Conservation (phyloP, 2,329 filamentous ascomycete species). For the Colletotrichum truncatum region DNA sequence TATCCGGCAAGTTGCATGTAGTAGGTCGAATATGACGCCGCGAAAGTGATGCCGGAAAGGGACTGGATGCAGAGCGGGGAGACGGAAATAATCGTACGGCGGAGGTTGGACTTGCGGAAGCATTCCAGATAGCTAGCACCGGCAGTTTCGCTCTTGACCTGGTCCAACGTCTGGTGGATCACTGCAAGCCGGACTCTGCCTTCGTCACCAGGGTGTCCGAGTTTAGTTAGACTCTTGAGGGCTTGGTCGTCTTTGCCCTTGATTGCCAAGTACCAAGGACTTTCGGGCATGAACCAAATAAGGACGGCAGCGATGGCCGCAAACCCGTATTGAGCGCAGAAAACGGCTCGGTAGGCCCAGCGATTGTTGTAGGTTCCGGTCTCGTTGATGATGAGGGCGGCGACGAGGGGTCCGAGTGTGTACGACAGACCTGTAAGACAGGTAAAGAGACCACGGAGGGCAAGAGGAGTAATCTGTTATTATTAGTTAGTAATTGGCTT, state of each 20-base stretch:
- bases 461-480: conserved; percentile 39
- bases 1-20: conserved; percentile 53
- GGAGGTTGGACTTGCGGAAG: conserved; percentile 48
- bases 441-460: conserved; percentile 39
- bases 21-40: conserved; percentile 46
- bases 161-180: conserved; percentile 42
- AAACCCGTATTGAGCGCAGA: conserved; percentile 45
- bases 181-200: conserved; percentile 39
- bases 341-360: conserved; percentile 44
- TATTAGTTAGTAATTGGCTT: conserved; percentile 37
- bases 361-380: conserved; percentile 36
- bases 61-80: conserved; percentile 44
- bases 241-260: conserved; percentile 44
- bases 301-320: conserved; percentile 38
- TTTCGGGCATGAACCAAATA: conserved; percentile 51
- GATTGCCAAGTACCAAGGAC: conserved; percentile 50
- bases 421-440: conserved; percentile 37
- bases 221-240: conserved; percentile 42
- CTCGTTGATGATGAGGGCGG: conserved; percentile 43
- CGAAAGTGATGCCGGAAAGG: conserved; percentile 26
- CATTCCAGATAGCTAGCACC: conserved; percentile 49
- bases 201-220: conserved; percentile 39
- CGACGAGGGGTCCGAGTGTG: conserved; percentile 38
- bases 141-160: conserved; percentile 40
- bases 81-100: conserved; percentile 49